phyloP scores from a whole-genome alignment of 179 eudicot genomes.

The Drosera spatulata region DNA sequence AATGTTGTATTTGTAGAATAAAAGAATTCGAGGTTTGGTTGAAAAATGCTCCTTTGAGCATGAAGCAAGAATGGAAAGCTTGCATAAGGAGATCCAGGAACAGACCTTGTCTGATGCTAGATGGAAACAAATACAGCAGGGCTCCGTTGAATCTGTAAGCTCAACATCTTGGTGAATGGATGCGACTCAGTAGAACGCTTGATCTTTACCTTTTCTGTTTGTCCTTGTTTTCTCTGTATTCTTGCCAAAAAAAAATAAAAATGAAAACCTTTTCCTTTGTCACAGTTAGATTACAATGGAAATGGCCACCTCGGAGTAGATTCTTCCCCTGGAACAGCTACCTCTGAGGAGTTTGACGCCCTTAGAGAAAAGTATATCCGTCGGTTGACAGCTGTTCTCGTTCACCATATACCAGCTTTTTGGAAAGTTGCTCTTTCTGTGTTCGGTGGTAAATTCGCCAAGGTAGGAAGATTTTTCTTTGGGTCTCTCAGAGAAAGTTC shows the following conservation, averaged over 20 bases:
- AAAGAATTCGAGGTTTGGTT: conserved; percentile 78
- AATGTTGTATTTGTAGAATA: conserved; percentile 47
- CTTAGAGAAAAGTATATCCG: conserved; percentile 76
- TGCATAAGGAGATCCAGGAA: conserved; percentile 70
- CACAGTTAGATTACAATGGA: conserved; percentile 62
- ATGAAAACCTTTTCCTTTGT: conserved; percentile 5
- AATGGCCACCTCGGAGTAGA: conserved; percentile 33
- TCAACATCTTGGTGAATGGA: conserved; percentile 6
- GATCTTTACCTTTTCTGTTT: neutral
- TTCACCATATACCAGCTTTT: conserved; percentile 85
- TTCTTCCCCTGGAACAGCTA: conserved; percentile 24
- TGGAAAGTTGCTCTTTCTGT: conserved; percentile 95
- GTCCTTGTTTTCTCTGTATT: neutral
- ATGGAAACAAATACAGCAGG: conserved; percentile 87
- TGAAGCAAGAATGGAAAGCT: conserved; percentile 63
- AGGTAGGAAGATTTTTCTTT: conserved; percentile 33
- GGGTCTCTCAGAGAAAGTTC: neutral
- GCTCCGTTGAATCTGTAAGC: conserved; percentile 62
- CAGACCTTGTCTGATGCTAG: conserved; percentile 71
- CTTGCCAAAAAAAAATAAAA: no score
- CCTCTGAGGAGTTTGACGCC: conserved; percentile 77
- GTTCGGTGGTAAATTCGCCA: conserved; percentile 88
- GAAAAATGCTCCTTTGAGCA: conserved; percentile 85
- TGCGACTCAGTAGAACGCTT: neutral
- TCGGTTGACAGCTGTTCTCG: conserved; percentile 74